These are phyloP conservation scores for Fusarium sp. DNA, from an alignment of 2,329 filamentous ascomycete genomes.

Conservation along the genomic window DNA sequence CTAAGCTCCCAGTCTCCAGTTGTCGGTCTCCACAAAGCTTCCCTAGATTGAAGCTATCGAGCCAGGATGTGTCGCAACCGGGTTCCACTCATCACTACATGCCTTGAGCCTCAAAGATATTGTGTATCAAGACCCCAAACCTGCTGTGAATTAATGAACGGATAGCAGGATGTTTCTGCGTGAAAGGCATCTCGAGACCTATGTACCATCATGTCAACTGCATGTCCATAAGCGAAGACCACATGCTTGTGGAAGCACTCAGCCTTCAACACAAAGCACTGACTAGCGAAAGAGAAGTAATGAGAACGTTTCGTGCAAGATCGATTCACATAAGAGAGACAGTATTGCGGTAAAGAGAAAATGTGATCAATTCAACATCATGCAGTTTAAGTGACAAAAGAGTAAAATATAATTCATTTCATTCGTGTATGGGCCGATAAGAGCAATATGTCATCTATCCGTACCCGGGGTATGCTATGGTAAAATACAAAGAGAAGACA, in stretches of 20 bases:
- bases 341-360: neutral
- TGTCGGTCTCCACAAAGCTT: neutral
- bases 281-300: neutral
- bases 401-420: constrained; percentile 6
- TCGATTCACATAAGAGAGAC: neutral
- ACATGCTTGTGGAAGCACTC: neutral
- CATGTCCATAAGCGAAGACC: neutral
- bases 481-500: constrained; percentile 34
- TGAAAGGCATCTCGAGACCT: neutral
- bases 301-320: neutral
- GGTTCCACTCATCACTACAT: constrained; percentile 37
- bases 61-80: constrained; percentile 26
- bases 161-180: neutral
- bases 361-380: neutral
- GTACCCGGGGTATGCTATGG: constrained; percentile 38
- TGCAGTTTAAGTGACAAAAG: neutral
- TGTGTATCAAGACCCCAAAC: neutral
- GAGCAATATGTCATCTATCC: constrained; percentile 24
- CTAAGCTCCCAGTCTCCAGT: constrained; percentile 23
- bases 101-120: constrained; percentile 33
- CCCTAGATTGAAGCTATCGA: constrained; percentile 33
- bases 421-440: constrained; percentile 26
- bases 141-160: neutral
- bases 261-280: neutral
- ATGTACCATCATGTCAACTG: neutral